These are phyloP conservation scores for Ottelia alismoides DNA, from an alignment of 106 monocot species.

Conservation along the genomic window DNA sequence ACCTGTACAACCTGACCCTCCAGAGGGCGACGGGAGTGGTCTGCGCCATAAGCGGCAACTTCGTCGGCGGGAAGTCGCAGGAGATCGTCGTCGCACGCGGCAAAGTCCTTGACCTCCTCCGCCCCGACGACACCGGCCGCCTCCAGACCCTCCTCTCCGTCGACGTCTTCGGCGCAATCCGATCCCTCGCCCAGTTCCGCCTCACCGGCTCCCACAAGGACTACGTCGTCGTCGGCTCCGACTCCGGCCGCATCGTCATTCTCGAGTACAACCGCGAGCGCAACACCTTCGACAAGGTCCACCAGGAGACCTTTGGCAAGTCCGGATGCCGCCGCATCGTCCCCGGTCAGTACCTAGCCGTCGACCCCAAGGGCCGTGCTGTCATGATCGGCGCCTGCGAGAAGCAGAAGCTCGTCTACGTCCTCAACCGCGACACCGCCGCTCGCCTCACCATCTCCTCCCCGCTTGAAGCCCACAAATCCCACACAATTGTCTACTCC, in stretches of 20 bases:
- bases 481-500: constrained; percentile 71
- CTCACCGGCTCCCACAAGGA: constrained; percentile 96
- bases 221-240: constrained; percentile 86
- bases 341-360: constrained; percentile 84
- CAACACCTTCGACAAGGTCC: constrained; percentile 75
- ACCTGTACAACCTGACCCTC: constrained; percentile 91
- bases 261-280: constrained; percentile 68
- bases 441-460: constrained; percentile 93
- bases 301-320: constrained; percentile 99
- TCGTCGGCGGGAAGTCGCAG: constrained; percentile 76
- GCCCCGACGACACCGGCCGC: constrained; percentile 85
- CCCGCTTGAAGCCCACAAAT: constrained; percentile 93
- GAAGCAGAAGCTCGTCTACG: constrained; percentile 99
- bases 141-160: constrained; percentile 89
- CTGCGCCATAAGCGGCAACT: constrained; percentile 88
- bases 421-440: constrained; percentile 81
- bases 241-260: constrained; percentile 94
- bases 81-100: constrained; percentile 93
- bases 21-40: constrained; percentile 84
- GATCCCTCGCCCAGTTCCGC: constrained; percentile 91
- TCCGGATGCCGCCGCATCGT: constrained; percentile 97
- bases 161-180: constrained; percentile 77
- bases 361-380: constrained; percentile 94
- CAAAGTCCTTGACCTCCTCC: constrained; percentile 77
- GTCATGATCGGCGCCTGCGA: constrained; percentile 93